These are phyloP conservation scores for Ganoderma boninense DNA, from an alignment of 1,284 basidiomycete genomes.

Conservation along the genomic window DNA sequence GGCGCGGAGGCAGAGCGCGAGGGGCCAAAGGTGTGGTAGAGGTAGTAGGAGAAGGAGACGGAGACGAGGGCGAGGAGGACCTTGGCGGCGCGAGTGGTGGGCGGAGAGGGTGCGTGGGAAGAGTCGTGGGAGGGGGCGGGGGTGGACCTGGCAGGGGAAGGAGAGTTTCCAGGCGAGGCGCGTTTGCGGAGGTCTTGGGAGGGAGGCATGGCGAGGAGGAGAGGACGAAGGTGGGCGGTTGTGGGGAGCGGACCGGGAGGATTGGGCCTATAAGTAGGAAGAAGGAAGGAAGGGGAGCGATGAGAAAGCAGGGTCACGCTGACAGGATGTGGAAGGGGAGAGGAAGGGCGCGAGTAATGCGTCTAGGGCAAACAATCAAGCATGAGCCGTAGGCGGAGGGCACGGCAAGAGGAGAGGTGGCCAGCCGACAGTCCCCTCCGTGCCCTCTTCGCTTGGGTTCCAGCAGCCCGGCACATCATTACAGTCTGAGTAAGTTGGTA, in stretches of 20 bases:
- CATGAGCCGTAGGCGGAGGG: neutral
- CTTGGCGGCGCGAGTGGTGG: constrained; percentile 4
- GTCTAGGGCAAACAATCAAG: neutral
- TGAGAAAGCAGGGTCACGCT: constrained; percentile 18
- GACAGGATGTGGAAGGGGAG: constrained; percentile 5
- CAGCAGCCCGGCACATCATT: too few relatives aligned
- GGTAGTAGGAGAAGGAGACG: constrained; percentile 22
- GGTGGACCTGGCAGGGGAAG: neutral
- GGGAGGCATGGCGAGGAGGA: constrained; percentile 29
- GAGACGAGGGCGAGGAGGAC: constrained; percentile 26
- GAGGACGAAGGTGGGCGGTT: constrained; percentile 10
- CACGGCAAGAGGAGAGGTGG: neutral
- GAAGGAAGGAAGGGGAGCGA: constrained; percentile 1
- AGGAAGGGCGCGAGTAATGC: constrained; percentile 10
- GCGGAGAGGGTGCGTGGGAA: constrained; percentile 5
- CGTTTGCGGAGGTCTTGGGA: constrained; percentile 35
- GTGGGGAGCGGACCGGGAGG: constrained; percentile 10
- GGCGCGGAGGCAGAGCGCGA: neutral
- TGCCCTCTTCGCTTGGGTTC: too few relatives aligned
- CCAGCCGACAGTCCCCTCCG: neutral
- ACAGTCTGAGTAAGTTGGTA: too few relatives aligned
- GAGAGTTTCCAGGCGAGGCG: constrained; percentile 25
- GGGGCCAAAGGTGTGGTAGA: constrained; percentile 15
- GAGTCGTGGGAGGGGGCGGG: constrained; percentile 2
- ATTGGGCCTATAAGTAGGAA: constrained; percentile 25